Conservation (phyloP, 148 eudicot species). For the Tetragonia tetragonoides region DNA sequence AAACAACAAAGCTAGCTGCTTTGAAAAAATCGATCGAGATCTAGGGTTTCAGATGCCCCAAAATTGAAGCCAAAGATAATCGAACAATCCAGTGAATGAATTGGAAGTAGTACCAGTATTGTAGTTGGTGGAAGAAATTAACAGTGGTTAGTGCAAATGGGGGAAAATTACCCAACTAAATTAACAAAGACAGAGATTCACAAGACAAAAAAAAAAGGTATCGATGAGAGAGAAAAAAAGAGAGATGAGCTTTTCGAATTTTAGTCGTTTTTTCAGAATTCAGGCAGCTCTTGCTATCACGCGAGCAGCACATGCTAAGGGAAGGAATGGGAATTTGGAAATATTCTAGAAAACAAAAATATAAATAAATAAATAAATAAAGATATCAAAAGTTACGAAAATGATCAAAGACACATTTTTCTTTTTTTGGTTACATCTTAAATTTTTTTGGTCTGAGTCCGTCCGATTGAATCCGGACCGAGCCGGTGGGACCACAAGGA, state of each 20-base stretch:
- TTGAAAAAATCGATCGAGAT: conserved; percentile 4
- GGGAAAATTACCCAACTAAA: neutral
- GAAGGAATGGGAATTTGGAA: too few relatives aligned
- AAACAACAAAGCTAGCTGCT: neutral
- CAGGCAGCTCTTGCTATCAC: conserved; percentile 1
- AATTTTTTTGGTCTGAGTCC: too few relatives aligned
- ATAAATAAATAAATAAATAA: too few relatives aligned
- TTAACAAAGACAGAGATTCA: neutral
- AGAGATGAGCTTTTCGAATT: neutral
- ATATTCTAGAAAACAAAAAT: too few relatives aligned
- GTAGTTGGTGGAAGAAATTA: conserved; percentile 5
- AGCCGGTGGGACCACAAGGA: too few relatives aligned
- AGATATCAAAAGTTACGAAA: too few relatives aligned
- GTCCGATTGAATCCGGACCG: too few relatives aligned
- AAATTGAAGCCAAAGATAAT: neutral
- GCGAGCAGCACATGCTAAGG: neutral
- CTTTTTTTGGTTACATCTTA: too few relatives aligned
- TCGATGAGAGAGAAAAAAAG: neutral
- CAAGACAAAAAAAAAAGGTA: neutral
- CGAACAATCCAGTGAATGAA: neutral
- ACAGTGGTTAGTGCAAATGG: neutral
- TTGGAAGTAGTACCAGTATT: neutral
- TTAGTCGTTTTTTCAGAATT: neutral
- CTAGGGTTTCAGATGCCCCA: conserved; percentile 28
- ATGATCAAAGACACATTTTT: too few relatives aligned